phyloP scores from a whole-genome alignment of 2,329 filamentous ascomycete genomes.

The Fusarium sp. region DNA sequence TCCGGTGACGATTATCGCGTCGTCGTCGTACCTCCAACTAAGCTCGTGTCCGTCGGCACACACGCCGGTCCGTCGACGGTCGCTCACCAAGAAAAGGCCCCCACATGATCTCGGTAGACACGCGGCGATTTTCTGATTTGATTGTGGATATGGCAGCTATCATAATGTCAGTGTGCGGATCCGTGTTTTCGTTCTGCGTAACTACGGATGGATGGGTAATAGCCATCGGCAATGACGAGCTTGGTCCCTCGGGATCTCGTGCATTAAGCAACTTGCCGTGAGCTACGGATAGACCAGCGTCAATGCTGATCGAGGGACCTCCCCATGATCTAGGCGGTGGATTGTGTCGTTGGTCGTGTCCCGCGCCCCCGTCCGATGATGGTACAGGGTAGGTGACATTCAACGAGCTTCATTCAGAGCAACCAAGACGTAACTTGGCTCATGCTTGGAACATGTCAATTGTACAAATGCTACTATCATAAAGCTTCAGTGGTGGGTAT shows the following conservation, averaged over 20 bases:
- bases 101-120: constrained; percentile 3
- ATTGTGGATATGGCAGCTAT: not conserved
- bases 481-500: not conserved
- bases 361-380: not conserved
- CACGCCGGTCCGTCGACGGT: not conserved
- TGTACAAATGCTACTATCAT: not conserved
- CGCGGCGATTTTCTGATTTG: not conserved
- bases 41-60: not conserved
- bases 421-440: not conserved
- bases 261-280: not conserved
- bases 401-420: not conserved
- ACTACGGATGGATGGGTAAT: not conserved
- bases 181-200: not conserved
- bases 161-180: not conserved
- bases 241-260: not conserved
- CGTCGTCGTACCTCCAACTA: not conserved
- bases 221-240: not conserved
- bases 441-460: not conserved
- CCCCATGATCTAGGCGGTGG: not conserved
- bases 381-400: not conserved
- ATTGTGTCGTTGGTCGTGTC: not conserved
- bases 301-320: not conserved
- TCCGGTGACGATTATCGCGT: not conserved
- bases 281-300: not conserved
- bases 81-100: not conserved